These are phyloP conservation scores for Lentinus tigrinus DNA, from an alignment of 768 basidiomycete genomes.

Conservation along the genomic window DNA sequence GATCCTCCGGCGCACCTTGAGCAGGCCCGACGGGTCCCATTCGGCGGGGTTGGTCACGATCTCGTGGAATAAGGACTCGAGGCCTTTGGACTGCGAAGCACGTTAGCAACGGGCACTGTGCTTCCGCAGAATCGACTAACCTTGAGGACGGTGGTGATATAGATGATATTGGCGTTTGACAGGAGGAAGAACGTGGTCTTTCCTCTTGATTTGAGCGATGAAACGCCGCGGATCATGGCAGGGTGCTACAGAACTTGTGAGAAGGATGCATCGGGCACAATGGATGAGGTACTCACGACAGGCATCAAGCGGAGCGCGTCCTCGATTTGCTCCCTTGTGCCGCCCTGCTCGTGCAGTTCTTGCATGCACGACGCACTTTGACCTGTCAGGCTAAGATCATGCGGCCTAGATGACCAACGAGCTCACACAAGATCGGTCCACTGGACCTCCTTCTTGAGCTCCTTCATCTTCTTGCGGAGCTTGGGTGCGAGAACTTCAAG, in stretches of 20 bases:
- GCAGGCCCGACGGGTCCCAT: slow-evolving; percentile 69
- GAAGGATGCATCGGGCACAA: background rate
- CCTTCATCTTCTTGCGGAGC: slow-evolving; percentile 79
- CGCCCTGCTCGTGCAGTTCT: slow-evolving; percentile 69
- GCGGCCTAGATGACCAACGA: background rate
- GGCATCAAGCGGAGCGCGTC: slow-evolving; percentile 79
- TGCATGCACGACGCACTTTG: slow-evolving; percentile 66
- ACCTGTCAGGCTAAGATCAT: slow-evolving; percentile 5
- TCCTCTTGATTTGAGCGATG: slow-evolving; percentile 65
- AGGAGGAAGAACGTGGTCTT: slow-evolving; percentile 83
- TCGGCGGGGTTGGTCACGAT: slow-evolving; percentile 92
- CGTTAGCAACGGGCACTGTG: background rate
- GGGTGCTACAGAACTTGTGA: slow-evolving; percentile 66
- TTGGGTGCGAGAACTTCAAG: slow-evolving; percentile 86
- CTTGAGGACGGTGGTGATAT: slow-evolving; percentile 87
- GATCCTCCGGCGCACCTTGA: slow-evolving; percentile 74
- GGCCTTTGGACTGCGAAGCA: slow-evolving; percentile 61
- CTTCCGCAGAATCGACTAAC: slow-evolving; percentile 35
- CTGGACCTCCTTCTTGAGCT: slow-evolving; percentile 59
- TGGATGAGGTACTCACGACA: slow-evolving; percentile 55
- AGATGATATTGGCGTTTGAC: slow-evolving; percentile 91
- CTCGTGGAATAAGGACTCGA: slow-evolving; percentile 71
- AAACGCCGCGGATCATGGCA: slow-evolving; percentile 92
- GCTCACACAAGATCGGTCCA: slow-evolving; percentile 96
- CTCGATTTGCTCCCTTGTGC: slow-evolving; percentile 74